These are phyloP conservation scores for Alternaria brassicicola DNA, from an alignment of 2,329 filamentous ascomycete species.

Conservation along the genomic window DNA sequence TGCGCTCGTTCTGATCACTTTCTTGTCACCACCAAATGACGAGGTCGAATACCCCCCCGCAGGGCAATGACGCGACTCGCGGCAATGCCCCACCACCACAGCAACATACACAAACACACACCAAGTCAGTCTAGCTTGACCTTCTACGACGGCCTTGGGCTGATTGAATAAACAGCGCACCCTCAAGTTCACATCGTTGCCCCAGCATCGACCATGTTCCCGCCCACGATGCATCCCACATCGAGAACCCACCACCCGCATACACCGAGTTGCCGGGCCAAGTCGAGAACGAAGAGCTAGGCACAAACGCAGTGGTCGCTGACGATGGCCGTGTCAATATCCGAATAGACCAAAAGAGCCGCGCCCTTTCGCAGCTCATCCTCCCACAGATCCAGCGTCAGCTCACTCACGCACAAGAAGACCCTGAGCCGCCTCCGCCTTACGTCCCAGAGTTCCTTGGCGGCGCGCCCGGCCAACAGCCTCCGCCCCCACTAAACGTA, in stretches of 20 bases:
- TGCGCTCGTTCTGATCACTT: constrained; percentile 1
- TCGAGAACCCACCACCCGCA: constrained; percentile 44
- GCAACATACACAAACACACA: constrained; percentile 17
- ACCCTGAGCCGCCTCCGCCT: constrained; percentile 65
- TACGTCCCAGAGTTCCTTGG: constrained; percentile 77
- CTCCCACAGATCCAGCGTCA: constrained; percentile 48
- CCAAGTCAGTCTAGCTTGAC: constrained; percentile 14
- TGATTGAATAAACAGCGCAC: constrained; percentile 20
- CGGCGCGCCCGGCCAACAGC: constrained; percentile 64
- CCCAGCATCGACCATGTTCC: constrained; percentile 22
- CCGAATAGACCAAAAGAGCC: constrained; percentile 48
- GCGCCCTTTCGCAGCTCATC: constrained; percentile 46
- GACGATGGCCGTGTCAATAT: constrained; percentile 52
- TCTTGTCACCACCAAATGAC: constrained; percentile 23
- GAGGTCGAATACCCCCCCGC: constrained; percentile 25
- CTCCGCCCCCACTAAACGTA: constrained; percentile 56
- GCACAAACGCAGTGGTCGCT: constrained; percentile 53
- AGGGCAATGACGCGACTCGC: constrained; percentile 21
- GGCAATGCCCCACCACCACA: constrained; percentile 28
- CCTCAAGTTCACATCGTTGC: constrained; percentile 20
- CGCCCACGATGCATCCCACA: constrained; percentile 18
- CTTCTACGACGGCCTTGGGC: neutral
- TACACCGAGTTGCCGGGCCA: constrained; percentile 52
- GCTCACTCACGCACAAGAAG: constrained; percentile 52
- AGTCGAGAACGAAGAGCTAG: constrained; percentile 48